Conservation (phyloP, 768 basidiomycete genomes). For the Chalciporus piperatus region DNA sequence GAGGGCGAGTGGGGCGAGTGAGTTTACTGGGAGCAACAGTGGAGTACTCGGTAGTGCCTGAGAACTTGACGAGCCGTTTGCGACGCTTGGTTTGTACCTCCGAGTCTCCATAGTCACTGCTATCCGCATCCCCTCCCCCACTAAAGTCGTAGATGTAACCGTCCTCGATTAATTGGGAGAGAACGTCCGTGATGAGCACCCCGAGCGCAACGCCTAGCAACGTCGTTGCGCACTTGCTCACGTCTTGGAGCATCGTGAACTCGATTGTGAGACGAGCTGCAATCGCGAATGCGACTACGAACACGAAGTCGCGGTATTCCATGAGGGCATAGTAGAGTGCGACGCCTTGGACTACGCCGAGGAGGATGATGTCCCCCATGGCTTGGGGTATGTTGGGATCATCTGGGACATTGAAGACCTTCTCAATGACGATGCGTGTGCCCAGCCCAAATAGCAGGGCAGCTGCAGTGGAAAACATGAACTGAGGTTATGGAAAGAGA, state of each 20-base stretch:
- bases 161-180: constrained; percentile 63
- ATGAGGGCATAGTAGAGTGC: constrained; percentile 65
- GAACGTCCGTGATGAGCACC: constrained; percentile 66
- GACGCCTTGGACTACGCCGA: constrained; percentile 75
- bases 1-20: constrained; percentile 24
- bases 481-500: constrained; percentile 22
- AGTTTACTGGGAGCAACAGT: constrained; percentile 23
- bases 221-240: constrained; percentile 53
- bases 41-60: constrained; percentile 35
- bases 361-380: constrained; percentile 59
- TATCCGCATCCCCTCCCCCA: constrained; percentile 19
- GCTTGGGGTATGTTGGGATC: constrained; percentile 32
- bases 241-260: constrained; percentile 53
- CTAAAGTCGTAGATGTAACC: constrained; percentile 33
- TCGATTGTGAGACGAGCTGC: constrained; percentile 63
- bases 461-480: constrained; percentile 54
- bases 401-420: constrained; percentile 41
- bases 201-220: constrained; percentile 68
- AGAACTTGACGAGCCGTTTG: constrained; percentile 48
- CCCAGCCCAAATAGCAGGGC: constrained; percentile 74
- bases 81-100: constrained; percentile 26
- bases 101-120: constrained; percentile 12
- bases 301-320: constrained; percentile 49
- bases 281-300: constrained; percentile 57
- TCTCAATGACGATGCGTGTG: constrained; percentile 66